Percentiles rank a stretch among this genome's conserved stretches.
Conservation (phyloP, 257 asterid species). For the Capsicum chinense region DNA sequence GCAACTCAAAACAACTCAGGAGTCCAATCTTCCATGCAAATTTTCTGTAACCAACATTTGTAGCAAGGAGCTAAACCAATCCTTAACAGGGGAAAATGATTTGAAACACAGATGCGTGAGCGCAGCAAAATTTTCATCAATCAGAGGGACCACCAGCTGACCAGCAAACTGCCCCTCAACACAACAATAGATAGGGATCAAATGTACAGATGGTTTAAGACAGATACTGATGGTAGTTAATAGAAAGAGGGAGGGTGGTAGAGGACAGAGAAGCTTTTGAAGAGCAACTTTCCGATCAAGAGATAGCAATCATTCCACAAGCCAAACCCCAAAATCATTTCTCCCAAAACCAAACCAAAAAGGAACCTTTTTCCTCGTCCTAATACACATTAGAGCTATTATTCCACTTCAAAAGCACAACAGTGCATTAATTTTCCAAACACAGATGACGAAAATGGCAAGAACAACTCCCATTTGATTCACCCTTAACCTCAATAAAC, state of each 20-base stretch:
- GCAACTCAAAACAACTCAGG: constrained; percentile 1
- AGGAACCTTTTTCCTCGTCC: neutral
- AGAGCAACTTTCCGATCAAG: neutral
- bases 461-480: neutral
- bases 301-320: neutral
- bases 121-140: neutral
- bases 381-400: neutral
- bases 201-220: neutral
- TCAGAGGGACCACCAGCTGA: neutral
- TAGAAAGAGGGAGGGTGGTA: neutral
- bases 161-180: neutral
- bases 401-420: neutral
- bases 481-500: constrained; percentile 6
- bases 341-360: neutral
- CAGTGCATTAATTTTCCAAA: neutral
- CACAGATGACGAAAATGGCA: neutral
- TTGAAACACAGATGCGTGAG: neutral
- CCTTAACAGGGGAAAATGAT: neutral
- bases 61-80: neutral
- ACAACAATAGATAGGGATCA: neutral
- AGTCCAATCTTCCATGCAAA: neutral
- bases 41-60: neutral
- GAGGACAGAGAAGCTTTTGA: neutral
- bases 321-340: neutral
- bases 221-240: neutral